Evolutionary conservation across 2,329 filamentous ascomycete genomes (phyloP).

Genomic region (Penicillium sp.): DNA sequence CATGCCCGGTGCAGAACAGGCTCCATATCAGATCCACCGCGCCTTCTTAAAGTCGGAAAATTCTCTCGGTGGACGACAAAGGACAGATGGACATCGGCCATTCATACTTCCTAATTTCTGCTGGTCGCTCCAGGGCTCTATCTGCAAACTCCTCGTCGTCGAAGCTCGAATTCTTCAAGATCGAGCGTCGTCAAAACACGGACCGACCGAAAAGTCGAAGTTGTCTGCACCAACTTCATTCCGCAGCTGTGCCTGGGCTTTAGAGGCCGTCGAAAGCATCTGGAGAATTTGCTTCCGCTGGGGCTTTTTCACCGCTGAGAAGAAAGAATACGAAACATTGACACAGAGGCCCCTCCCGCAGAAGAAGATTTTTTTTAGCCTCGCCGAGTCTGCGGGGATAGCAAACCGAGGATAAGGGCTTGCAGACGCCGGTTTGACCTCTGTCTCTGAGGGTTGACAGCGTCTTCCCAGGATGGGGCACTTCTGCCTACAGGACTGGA

Average conservation of each 20-base stretch:
- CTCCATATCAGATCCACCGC: constrained; percentile 1
- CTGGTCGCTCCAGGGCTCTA: not conserved
- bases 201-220: not conserved
- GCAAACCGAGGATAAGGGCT: not conserved
- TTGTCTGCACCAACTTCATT: not conserved
- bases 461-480: not conserved
- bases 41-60: not conserved
- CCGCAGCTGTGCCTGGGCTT: not conserved
- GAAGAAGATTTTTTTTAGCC: constrained; percentile 4
- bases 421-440: not conserved
- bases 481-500: not conserved
- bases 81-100: not conserved
- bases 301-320: not conserved
- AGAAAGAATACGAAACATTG: not conserved
- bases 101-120: not conserved
- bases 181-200: not conserved
- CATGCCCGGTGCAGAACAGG: not conserved
- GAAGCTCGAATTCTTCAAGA: not conserved
- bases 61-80: not conserved
- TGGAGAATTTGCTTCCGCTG: constrained; percentile 1
- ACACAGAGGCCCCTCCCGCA: not conserved
- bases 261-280: not conserved
- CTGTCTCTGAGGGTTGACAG: constrained; percentile 1
- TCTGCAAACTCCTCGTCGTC: not conserved
- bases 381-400: constrained; percentile 6